Evolutionary conservation across 164 flowering plant genomes (phyloP).

Genomic region (Vitis cinerea): DNA sequence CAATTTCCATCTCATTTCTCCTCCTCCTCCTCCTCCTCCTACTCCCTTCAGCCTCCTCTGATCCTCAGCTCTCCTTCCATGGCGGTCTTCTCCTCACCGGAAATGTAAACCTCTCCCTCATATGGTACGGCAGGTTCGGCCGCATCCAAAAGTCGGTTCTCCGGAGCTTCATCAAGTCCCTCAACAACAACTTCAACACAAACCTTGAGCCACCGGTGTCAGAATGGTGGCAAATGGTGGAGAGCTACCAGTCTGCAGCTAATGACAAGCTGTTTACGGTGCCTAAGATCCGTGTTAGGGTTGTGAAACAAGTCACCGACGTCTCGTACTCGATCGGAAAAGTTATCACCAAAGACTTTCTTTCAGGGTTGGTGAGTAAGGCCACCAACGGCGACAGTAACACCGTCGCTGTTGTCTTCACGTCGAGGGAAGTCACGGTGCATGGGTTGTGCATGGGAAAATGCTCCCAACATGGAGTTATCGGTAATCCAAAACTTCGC

Average conservation of each 20-base stretch:
- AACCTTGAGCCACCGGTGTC: constrained; percentile 24
- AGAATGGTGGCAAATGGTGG: constrained; percentile 44
- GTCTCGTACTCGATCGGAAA: constrained; percentile 24
- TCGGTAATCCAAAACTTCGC: constrained; percentile 7
- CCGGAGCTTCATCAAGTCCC: constrained; percentile 29
- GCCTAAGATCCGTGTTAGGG: constrained; percentile 16
- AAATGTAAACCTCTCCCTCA: constrained; percentile 23
- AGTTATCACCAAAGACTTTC: constrained; percentile 25
- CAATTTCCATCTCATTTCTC: constrained; percentile 5
- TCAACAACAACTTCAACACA: constrained; percentile 1
- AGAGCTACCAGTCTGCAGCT: constrained; percentile 28
- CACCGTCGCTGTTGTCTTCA: constrained; percentile 26
- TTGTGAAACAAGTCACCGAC: constrained; percentile 20
- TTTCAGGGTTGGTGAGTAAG: constrained; percentile 15
- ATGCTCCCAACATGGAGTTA: constrained; percentile 30
- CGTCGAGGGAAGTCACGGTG: constrained; percentile 30
- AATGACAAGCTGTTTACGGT: background rate
- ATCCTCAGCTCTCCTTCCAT: constrained; percentile 13
- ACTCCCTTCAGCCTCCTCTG: background rate
- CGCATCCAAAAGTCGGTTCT: constrained; percentile 25
- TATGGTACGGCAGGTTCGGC: constrained; percentile 46
- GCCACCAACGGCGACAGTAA: constrained; percentile 19
- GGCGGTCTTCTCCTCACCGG: constrained; percentile 40
- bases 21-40: constrained; percentile 1
- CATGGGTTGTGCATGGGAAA: constrained; percentile 32